phyloP scores from a whole-genome alignment of 805 yeast species.

The Hanseniaspora hatyaiensis region DNA sequence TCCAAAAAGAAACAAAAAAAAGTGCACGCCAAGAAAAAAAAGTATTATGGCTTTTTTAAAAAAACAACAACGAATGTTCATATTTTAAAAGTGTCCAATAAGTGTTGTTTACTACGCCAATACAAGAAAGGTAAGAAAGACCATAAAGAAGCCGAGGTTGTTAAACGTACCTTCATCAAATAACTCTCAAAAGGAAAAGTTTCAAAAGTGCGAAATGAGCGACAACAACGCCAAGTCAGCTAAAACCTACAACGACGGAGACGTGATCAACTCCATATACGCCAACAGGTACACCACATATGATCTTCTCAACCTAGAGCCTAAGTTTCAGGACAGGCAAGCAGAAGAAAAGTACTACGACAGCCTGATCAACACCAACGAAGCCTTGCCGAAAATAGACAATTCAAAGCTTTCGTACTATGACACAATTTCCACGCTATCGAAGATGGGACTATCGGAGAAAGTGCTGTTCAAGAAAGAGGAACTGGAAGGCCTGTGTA shows the following conservation, averaged over 20 bases:
- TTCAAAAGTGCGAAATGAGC: neutral
- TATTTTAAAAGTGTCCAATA: too few species aligned
- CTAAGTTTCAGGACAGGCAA: slow-evolving; percentile 4
- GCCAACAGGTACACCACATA: slow-evolving; percentile 3
- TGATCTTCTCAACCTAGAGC: slow-evolving; percentile 9
- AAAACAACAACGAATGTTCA: too few species aligned
- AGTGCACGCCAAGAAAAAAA: too few species aligned
- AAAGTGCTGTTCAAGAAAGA: slow-evolving; percentile 3
- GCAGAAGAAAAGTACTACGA: neutral
- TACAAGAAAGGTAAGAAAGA: too few species aligned
- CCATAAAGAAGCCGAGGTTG: too few species aligned
- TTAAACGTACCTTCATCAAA: too few species aligned
- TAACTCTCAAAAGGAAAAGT: too few species aligned
- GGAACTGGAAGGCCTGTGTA: neutral
- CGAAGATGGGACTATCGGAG: slow-evolving; percentile 6
- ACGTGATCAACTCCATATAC: slow-evolving; percentile 12
- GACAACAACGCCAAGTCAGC: neutral
- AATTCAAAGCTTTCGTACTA: slow-evolving; percentile 3
- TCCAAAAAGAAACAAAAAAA: too few species aligned
- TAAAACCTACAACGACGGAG: slow-evolving; percentile 5
- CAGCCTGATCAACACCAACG: too few species aligned
- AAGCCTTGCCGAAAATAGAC: neutral
- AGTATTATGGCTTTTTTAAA: too few species aligned
- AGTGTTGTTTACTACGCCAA: too few species aligned
- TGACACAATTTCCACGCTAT: slow-evolving; percentile 6